Base-by-base conservation (phyloP, 1,284 basidiomycete species). In the Heterobasidion irregulare region DNA sequence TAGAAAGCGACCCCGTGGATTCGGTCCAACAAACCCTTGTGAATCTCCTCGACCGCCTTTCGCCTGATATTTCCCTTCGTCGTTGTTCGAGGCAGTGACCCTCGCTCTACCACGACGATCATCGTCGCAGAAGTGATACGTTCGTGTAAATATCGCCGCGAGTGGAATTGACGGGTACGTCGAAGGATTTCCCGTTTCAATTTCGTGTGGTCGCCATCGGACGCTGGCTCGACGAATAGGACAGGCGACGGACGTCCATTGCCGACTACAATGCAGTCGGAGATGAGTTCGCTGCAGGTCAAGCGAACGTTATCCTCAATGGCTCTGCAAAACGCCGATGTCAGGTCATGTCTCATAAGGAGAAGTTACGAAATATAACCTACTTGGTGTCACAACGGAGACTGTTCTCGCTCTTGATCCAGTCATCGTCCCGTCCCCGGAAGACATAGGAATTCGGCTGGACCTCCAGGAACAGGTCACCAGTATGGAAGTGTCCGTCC, bases 401-500 rank as follows among this genome's bases (percentile, higher is more conserved):
- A 61, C 85, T 84, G 65, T 78, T 86, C 63, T 86, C 81, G 46
- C 80, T 84, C 70, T 88, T 88, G 66, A 89, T 88, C 86, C 86
- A 89, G 65, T 89, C 86, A 59, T 88, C 86, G 59, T 86, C 79
- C 46, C 86, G 76, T 15, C 86, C 86, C 50, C 82, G 76, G 63
- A 79, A 85, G 34, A 80, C 64, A 66, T 82, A 89, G 57, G 68
- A 69, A 0, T 82, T 82, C 1, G 78, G 73, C 1, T 69, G 57
- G 36, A 75, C 70, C 64, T 85, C 79, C 59, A 80, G 74, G 73
- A 89, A 89, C 26, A 89, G 70, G 64, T 89, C 86, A 6, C 86
- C 86, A 10, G 86, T 89, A 66, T 86, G 84, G 69, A 83, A 86
- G 62, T 85, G 71, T 6, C 84, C 84, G 64, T 88, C 84, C 0